A percentile compares a stretch with the other conserved stretches of the same genome.
phyloP scores from a whole-genome alignment of 805 yeast genomes.

The Myxozyma geophila region DNA sequence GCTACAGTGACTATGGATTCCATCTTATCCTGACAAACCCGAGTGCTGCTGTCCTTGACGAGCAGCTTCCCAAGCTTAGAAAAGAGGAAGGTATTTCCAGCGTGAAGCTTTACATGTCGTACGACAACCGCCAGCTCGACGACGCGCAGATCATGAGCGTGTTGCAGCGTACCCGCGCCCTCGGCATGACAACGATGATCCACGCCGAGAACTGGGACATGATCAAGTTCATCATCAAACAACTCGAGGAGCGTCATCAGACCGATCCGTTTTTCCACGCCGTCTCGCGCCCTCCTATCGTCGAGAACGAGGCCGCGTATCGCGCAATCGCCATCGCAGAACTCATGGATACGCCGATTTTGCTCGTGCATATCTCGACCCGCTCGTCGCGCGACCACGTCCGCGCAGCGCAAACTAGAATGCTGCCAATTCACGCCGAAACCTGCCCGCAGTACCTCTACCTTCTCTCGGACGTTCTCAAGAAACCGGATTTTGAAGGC shows the following conservation, averaged over 20 bases:
- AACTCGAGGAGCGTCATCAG: constrained; percentile 47
- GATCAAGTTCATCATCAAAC: constrained; percentile 50
- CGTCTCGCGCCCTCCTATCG: constrained; percentile 51
- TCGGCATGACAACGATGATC: constrained; percentile 54
- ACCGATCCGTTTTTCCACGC: constrained; percentile 54
- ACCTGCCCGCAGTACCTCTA: constrained; percentile 58
- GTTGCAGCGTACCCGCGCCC: constrained; percentile 48
- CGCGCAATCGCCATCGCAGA: constrained; percentile 53
- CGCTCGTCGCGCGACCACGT: constrained; percentile 51
- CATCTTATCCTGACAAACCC: constrained; percentile 52
- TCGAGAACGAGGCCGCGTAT: constrained; percentile 57
- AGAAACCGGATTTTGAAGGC: constrained; percentile 50
- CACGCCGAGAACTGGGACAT: constrained; percentile 60
- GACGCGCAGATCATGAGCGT: constrained; percentile 51
- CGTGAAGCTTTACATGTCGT: constrained; percentile 54
- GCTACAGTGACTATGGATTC: constrained; percentile 55
- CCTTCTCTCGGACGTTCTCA: constrained; percentile 49
- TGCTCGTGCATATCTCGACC: constrained; percentile 56
- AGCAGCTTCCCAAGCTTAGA: constrained; percentile 46
- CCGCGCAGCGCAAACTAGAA: constrained; percentile 49
- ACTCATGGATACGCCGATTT: constrained; percentile 52
- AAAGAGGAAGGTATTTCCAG: constrained; percentile 48
- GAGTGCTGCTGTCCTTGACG: constrained; percentile 41
- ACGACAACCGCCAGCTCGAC: constrained; percentile 50
- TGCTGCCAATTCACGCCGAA: constrained; percentile 54